A percentile compares a stretch with the other conserved stretches of the same genome.
Conservation (phyloP, 2,329 filamentous ascomycete genomes). For the Pestalotiopsis sp. region DNA sequence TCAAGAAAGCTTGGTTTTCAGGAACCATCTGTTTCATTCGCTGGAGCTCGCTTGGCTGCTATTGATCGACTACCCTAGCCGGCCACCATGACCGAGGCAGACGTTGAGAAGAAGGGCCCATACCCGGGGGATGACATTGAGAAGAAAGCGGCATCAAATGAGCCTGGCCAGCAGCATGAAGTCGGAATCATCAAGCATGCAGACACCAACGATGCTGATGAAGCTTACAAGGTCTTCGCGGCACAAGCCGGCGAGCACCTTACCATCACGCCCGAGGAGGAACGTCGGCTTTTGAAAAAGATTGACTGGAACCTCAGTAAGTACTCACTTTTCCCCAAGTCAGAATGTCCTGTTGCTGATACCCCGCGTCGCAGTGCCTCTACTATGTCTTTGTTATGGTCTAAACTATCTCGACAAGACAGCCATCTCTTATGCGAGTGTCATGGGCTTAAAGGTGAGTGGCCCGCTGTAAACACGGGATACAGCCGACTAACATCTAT, state of each 20-base stretch:
- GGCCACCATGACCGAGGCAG: neutral
- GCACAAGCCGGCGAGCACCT: constrained; percentile 36
- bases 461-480: neutral
- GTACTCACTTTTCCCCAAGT: constrained; percentile 23
- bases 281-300: constrained; percentile 44
- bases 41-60: neutral
- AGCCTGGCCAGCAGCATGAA: neutral
- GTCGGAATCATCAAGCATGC: constrained; percentile 34
- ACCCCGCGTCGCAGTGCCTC: constrained; percentile 25
- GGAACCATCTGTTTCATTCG: too few species aligned
- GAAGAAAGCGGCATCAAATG: neutral
- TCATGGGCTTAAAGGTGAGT: constrained; percentile 52
- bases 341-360: neutral
- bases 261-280: constrained; percentile 39
- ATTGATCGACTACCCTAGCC: neutral
- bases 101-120: neutral
- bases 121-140: constrained; percentile 1
- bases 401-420: constrained; percentile 57
- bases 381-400: constrained; percentile 61
- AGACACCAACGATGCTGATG: constrained; percentile 42
- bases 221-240: constrained; percentile 42
- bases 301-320: constrained; percentile 44
- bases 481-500: neutral
- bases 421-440: constrained; percentile 48
- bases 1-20: too few species aligned